Evolutionary conservation across 371 early-diverging fungal genomes (phyloP).

Genomic region (Mucor sp.): DNA sequence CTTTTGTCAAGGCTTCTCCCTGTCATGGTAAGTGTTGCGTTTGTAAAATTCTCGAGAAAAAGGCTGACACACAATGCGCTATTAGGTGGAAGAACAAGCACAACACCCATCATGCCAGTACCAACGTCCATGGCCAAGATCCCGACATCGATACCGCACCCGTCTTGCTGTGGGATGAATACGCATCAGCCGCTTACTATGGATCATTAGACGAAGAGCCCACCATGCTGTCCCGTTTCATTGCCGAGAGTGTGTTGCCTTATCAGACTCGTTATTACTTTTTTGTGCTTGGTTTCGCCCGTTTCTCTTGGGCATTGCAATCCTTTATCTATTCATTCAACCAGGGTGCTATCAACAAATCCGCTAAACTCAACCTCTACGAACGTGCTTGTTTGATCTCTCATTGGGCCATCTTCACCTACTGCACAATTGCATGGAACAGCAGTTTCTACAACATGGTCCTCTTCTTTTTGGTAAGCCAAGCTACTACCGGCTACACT

Average conservation of each 20-base stretch:
- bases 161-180: constrained; percentile 82
- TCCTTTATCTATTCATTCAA: constrained; percentile 65
- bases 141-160: constrained; percentile 92
- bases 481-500: constrained; percentile 77
- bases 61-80: not conserved
- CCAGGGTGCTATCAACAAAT: constrained; percentile 57
- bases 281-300: constrained; percentile 80
- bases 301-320: constrained; percentile 77
- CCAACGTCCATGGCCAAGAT: constrained; percentile 83
- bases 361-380: constrained; percentile 47
- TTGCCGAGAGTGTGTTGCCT: constrained; percentile 59
- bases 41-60: not conserved
- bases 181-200: constrained; percentile 76
- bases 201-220: constrained; percentile 54
- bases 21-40: constrained; percentile 52
- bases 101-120: constrained; percentile 85
- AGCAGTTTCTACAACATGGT: constrained; percentile 57
- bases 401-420: constrained; percentile 77
- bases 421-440: constrained; percentile 57
- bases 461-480: constrained; percentile 69
- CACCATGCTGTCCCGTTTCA: constrained; percentile 57
- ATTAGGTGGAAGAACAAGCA: constrained; percentile 92
- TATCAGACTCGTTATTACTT: constrained; percentile 83
- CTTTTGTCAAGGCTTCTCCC: constrained; percentile 78
- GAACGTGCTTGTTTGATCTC: constrained; percentile 63